Evolutionary conservation across 2,329 filamentous ascomycete species (phyloP).

Genomic region (Dothistroma pini): DNA sequence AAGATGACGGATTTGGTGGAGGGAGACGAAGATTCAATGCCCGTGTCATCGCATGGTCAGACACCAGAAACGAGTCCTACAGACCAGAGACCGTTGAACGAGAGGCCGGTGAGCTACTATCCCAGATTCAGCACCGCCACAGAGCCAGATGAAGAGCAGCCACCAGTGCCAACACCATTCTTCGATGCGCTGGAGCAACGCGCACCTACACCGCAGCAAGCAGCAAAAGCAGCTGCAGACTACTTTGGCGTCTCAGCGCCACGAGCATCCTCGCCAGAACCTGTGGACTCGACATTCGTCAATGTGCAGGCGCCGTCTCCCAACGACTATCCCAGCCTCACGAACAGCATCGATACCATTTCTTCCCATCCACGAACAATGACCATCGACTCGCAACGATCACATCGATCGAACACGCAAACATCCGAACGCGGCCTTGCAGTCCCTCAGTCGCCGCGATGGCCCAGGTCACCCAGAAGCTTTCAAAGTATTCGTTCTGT

Average conservation of each 20-base stretch:
- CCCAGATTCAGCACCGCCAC: constrained; percentile 26
- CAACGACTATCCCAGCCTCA: constrained; percentile 34
- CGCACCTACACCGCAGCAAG: constrained; percentile 8
- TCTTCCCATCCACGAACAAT: constrained; percentile 39
- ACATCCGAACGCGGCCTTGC: constrained; percentile 29
- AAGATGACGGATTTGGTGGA: constrained; percentile 35
- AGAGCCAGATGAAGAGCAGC: constrained; percentile 15
- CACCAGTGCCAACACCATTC: constrained; percentile 23
- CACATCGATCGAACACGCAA: constrained; percentile 21
- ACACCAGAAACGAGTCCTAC: constrained; percentile 25
- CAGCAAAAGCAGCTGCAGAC: constrained; percentile 21
- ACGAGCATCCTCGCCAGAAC: constrained; percentile 45
- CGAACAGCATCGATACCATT: constrained; percentile 35
- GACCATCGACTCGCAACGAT: constrained; percentile 37
- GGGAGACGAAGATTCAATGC: constrained; percentile 42
- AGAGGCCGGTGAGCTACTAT: constrained; percentile 35
- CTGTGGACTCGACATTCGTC: constrained; percentile 40
- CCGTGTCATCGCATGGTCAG: constrained; percentile 16
- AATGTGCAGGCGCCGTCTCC: constrained; percentile 44
- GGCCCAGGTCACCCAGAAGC: constrained; percentile 41
- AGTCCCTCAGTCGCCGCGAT: constrained; percentile 36
- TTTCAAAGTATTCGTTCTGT: constrained; percentile 47
- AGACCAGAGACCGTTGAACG: constrained; percentile 35
- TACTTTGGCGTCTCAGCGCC: constrained; percentile 45
- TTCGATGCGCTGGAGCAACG: constrained; percentile 26